These are phyloP conservation scores for Gilbertella persicaria DNA, from an alignment of 371 early-diverging fungal genomes.

Conservation along the genomic window DNA sequence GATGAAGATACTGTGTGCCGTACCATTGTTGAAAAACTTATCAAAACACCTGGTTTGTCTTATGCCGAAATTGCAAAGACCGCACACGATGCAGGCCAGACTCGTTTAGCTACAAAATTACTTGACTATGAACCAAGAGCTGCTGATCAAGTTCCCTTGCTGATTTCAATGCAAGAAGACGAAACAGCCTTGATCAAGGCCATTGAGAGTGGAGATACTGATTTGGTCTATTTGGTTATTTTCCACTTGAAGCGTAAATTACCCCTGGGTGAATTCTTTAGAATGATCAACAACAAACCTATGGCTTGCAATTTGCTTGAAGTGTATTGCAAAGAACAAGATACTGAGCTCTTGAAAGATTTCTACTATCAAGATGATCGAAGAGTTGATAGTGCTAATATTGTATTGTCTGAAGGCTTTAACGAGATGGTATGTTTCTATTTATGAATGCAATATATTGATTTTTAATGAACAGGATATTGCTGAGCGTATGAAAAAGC, in stretches of 20 bases:
- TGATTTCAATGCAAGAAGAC: constrained; percentile 92
- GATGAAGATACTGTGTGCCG: constrained; percentile 86
- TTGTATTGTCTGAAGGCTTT: constrained; percentile 63
- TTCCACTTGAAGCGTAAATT: constrained; percentile 86
- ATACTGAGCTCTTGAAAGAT: constrained; percentile 78
- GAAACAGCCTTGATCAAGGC: constrained; percentile 87
- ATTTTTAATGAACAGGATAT: constrained; percentile 37
- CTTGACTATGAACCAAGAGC: constrained; percentile 94
- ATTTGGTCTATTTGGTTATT: constrained; percentile 92
- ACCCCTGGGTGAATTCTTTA: constrained; percentile 87
- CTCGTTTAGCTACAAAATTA: constrained; percentile 85
- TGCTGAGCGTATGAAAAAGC: constrained; percentile 62
- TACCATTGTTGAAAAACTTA: constrained; percentile 77
- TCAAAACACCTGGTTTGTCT: constrained; percentile 72
- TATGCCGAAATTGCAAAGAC: constrained; percentile 93
- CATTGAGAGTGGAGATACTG: constrained; percentile 93
- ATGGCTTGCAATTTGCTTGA: constrained; percentile 84
- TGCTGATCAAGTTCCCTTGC: constrained; percentile 90
- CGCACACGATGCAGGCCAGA: constrained; percentile 85
- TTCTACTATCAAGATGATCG: constrained; percentile 97
- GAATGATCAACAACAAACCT: constrained; percentile 77
- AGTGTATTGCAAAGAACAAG: constrained; percentile 77
- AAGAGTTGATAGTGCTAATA: constrained; percentile 70
- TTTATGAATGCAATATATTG: not conserved
- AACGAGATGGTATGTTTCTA: constrained; percentile 43